Conservation (phyloP, 306 rosid species). For the Dalbergia cultrata region DNA sequence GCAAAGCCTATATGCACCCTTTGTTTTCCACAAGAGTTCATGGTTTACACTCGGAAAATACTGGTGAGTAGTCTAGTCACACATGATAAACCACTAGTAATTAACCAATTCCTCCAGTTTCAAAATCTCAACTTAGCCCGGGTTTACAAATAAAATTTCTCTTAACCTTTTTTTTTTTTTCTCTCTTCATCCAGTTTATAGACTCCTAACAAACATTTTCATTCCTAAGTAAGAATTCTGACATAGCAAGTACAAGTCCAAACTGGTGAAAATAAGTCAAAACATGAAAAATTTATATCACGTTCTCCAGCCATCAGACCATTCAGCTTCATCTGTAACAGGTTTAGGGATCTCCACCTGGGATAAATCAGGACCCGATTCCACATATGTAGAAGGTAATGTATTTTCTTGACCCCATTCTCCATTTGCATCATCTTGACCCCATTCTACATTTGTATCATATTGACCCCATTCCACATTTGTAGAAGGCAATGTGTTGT, state of each 20-base stretch:
- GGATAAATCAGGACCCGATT: slow-evolving; percentile 44
- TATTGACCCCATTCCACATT: slow-evolving; percentile 43
- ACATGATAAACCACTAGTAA: background rate
- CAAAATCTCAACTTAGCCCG: background rate
- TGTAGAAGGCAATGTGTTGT: slow-evolving; percentile 24
- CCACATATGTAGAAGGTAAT: slow-evolving; percentile 36
- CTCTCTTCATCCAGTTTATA: background rate
- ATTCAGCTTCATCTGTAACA: slow-evolving; percentile 68
- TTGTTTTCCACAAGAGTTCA: background rate
- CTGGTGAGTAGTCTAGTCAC: background rate
- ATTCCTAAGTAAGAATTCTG: background rate
- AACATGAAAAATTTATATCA: background rate
- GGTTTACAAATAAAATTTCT: background rate
- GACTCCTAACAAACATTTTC: background rate
- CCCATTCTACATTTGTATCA: slow-evolving; percentile 42
- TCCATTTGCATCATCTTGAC: background rate
- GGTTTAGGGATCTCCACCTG: slow-evolving; percentile 55
- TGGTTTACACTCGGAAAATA: background rate
- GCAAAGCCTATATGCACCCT: background rate
- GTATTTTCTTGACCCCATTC: slow-evolving; percentile 41
- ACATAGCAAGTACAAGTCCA: slow-evolving; percentile 12
- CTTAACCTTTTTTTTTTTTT: background rate
- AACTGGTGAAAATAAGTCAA: background rate
- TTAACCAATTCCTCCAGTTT: slow-evolving; percentile 4
- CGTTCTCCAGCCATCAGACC: slow-evolving; percentile 88